Conservation (phyloP, 2,329 filamentous ascomycete genomes). For the Emmonsiellopsis sp. region DNA sequence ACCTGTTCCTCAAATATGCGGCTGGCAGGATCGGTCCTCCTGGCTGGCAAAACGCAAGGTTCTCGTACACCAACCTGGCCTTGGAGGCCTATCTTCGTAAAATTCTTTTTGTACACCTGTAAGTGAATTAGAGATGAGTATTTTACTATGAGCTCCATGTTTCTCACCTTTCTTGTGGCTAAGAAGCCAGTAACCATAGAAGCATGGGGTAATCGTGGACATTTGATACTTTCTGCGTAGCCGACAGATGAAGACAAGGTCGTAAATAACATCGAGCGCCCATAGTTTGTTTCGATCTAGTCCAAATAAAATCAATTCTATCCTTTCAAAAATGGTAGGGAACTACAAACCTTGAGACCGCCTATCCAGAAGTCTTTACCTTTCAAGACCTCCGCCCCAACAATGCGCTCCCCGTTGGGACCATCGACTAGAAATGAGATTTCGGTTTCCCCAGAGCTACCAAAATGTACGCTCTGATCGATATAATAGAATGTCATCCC, state of each 20-base stretch:
- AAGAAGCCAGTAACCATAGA: slow-evolving; percentile 4
- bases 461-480: background rate
- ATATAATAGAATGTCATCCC: slow-evolving; percentile 2
- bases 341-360: background rate
- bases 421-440: slow-evolving; percentile 3
- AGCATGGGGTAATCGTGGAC: background rate
- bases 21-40: too few species aligned
- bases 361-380: background rate
- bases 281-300: slow-evolving; percentile 3
- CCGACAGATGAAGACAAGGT: background rate
- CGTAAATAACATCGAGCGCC: slow-evolving; percentile 1
- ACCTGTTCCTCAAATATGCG: background rate
- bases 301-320: background rate
- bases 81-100: background rate
- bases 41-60: background rate
- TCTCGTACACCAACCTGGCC: background rate
- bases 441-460: background rate
- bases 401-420: slow-evolving; percentile 5
- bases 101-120: background rate
- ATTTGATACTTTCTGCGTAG: background rate
- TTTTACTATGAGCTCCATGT: too few species aligned
- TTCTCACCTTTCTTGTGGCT: slow-evolving; percentile 2
- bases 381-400: background rate
- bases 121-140: too few species aligned
- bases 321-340: background rate